Percentiles rank a stretch among this genome's conserved stretches.
phyloP scores from a whole-genome alignment of 805 yeast genomes.

The Sungouiozyma intestinalis region DNA sequence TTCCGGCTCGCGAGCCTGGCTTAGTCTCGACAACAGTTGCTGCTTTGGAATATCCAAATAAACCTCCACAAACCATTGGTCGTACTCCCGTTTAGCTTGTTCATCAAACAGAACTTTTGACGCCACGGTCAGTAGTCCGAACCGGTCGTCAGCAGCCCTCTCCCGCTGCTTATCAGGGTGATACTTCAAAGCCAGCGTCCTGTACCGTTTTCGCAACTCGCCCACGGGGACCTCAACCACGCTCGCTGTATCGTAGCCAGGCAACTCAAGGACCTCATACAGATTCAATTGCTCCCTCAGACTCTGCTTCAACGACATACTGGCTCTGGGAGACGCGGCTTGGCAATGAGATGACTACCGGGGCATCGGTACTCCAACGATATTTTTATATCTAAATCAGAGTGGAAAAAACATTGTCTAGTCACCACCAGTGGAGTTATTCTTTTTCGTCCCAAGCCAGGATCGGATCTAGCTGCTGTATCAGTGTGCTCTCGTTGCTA shows the following conservation, averaged over 20 bases:
- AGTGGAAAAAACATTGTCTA: too few species aligned
- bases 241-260: not conserved
- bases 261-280: not conserved
- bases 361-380: too few species aligned
- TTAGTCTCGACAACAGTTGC: conserved; percentile 1
- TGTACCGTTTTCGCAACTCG: conserved; percentile 13
- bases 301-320: not conserved
- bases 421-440: too few species aligned
- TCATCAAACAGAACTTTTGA: conserved; percentile 16
- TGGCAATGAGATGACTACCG: not conserved
- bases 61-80: conserved; percentile 4
- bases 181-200: conserved; percentile 16
- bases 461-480: too few species aligned
- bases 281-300: not conserved
- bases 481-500: too few species aligned
- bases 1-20: too few species aligned
- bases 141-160: conserved; percentile 12
- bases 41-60: not conserved
- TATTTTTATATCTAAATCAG: too few species aligned
- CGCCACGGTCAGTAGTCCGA: conserved; percentile 22
- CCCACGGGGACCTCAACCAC: conserved; percentile 7
- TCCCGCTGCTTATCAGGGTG: conserved; percentile 23
- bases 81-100: conserved; percentile 12
- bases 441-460: too few species aligned
- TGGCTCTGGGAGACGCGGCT: not conserved